Evolutionary conservation across 371 early-diverging fungal genomes (phyloP).

Genomic region (Actinomucor elegans): DNA sequence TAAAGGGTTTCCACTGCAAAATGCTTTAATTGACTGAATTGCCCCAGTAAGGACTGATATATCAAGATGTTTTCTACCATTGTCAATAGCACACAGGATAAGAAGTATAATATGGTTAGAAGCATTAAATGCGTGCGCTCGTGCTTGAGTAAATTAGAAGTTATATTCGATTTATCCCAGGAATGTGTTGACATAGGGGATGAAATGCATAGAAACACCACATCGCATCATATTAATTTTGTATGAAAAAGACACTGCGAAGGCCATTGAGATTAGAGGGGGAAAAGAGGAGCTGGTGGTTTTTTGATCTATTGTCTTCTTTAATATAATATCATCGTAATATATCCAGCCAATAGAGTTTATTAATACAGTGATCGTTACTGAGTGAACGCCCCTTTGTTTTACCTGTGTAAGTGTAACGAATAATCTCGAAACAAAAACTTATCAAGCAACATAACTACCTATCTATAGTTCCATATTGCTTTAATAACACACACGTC

Average conservation of each 20-base stretch:
- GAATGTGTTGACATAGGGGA: slow-evolving; percentile 20
- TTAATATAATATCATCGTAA: not conserved
- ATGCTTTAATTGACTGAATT: no score
- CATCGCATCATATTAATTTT: not conserved
- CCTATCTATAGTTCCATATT: no score
- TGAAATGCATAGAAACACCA: slow-evolving; percentile 2
- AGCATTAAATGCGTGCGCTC: slow-evolving; percentile 16
- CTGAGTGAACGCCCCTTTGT: no score
- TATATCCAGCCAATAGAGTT: not conserved
- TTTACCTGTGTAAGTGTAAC: no score
- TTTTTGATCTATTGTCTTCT: not conserved
- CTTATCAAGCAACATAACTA: no score
- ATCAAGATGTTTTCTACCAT: not conserved
- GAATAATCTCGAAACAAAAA: no score
- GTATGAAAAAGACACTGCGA: not conserved
- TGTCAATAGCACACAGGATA: not conserved
- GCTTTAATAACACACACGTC: no score
- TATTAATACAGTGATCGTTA: not conserved
- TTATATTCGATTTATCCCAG: slow-evolving; percentile 16
- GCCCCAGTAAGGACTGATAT: not conserved
- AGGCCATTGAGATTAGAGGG: not conserved
- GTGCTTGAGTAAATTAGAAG: slow-evolving; percentile 12
- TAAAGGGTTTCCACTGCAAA: not conserved
- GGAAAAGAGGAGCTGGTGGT: not conserved
- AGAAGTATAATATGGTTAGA: not conserved